Evolutionary conservation across 2,329 filamentous ascomycete genomes (phyloP).

Genomic region (Hypoxylon sp.): DNA sequence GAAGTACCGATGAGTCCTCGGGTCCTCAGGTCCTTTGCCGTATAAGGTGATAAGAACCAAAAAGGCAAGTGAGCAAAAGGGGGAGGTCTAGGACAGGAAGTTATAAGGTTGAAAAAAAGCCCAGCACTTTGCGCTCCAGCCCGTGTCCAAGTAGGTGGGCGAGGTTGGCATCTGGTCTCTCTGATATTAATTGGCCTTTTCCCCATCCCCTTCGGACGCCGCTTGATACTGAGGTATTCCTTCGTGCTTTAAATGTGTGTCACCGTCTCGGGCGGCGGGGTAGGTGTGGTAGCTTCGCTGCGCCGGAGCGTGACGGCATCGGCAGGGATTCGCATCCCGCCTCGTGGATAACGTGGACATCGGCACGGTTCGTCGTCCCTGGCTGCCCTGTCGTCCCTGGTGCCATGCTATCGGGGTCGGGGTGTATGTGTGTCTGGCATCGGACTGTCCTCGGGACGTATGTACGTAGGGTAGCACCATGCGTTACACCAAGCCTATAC

Average conservation of each 20-base stretch:
- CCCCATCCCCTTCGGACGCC: slow-evolving; percentile 4
- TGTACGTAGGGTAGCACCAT: too few species aligned
- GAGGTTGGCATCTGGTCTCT: slow-evolving; percentile 17
- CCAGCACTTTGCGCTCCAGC: background rate
- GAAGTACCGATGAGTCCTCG: background rate
- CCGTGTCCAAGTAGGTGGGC: slow-evolving; percentile 6
- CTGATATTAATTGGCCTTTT: slow-evolving; percentile 1
- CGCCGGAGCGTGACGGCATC: slow-evolving; percentile 24
- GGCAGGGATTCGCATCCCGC: slow-evolving; percentile 29
- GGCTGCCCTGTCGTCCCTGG: slow-evolving; percentile 7
- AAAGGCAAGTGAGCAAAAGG: background rate
- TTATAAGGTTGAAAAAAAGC: slow-evolving; percentile 5
- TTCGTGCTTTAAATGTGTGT: slow-evolving; percentile 25
- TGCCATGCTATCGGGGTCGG: slow-evolving; percentile 4
- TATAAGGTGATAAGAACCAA: background rate
- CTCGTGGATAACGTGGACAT: slow-evolving; percentile 10
- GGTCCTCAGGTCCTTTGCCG: too few species aligned
- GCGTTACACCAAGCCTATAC: too few species aligned
- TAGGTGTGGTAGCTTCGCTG: slow-evolving; percentile 14
- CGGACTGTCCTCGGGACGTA: too few species aligned
- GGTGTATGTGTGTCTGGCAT: background rate
- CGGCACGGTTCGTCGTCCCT: slow-evolving; percentile 15
- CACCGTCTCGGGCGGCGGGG: slow-evolving; percentile 3
- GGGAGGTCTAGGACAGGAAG: slow-evolving; percentile 3
- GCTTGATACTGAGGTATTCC: slow-evolving; percentile 10